phyloP scores from a whole-genome alignment of 2,329 filamentous ascomycete species.

The Penicillium sp. region DNA sequence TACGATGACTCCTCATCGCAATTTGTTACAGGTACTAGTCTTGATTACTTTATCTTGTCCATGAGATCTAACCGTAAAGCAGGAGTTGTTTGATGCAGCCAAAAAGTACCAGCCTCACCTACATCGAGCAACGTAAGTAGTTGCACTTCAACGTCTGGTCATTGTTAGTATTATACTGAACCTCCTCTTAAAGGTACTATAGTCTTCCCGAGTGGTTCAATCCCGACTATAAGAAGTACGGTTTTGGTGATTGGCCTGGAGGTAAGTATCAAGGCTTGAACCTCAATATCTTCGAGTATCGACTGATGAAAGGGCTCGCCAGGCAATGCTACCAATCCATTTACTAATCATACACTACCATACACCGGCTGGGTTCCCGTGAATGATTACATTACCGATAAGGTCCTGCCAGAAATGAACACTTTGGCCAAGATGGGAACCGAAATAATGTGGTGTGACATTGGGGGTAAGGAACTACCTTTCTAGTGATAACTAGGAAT shows the following conservation, averaged over 20 bases:
- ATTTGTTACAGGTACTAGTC: constrained; percentile 30
- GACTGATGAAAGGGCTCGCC: not conserved
- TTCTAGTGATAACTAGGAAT: not conserved
- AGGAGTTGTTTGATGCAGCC: constrained; percentile 48
- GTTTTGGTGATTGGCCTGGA: constrained; percentile 39
- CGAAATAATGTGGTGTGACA: constrained; percentile 52
- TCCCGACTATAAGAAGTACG: constrained; percentile 43
- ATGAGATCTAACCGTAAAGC: constrained; percentile 8
- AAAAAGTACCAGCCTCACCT: constrained; percentile 45
- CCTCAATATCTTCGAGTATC: not conserved
- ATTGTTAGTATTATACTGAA: not conserved
- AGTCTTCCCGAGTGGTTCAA: constrained; percentile 50
- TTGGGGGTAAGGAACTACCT: constrained; percentile 23
- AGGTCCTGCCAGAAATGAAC: constrained; percentile 48
- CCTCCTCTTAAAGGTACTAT: constrained; percentile 33
- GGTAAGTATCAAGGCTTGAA: constrained; percentile 1
- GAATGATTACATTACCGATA: constrained; percentile 42
- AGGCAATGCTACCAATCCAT: constrained; percentile 47
- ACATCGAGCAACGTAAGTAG: constrained; percentile 36
- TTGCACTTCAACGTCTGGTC: not conserved
- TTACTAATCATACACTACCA: constrained; percentile 42
- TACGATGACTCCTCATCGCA: constrained; percentile 39
- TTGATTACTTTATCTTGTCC: not conserved
- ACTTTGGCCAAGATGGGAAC: constrained; percentile 44
- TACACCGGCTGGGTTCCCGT: constrained; percentile 48